These are phyloP conservation scores for Aspergillus coremiiformis DNA, from an alignment of 495 filamentous ascomycete species.

Conservation along the genomic window DNA sequence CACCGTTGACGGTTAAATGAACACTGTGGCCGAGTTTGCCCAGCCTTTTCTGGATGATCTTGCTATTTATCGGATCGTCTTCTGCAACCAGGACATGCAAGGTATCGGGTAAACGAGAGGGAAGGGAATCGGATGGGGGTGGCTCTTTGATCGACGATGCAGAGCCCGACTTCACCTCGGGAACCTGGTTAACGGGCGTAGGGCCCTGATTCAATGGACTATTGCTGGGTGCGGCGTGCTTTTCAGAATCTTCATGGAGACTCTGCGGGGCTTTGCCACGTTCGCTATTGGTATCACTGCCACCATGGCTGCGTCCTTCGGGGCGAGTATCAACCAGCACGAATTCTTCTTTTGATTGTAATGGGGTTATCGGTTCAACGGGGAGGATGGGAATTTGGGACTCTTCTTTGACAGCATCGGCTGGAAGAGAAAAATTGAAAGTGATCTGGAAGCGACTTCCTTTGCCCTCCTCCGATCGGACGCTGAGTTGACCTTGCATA, in stretches of 20 bases:
- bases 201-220: not conserved
- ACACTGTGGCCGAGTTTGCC: constrained; percentile 74
- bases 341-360: constrained; percentile 26
- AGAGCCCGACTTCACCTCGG: not conserved
- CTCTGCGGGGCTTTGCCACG: not conserved
- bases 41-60: constrained; percentile 76
- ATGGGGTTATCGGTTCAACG: constrained; percentile 10
- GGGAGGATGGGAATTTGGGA: not conserved
- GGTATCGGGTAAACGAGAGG: constrained; percentile 14
- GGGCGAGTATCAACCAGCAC: constrained; percentile 21
- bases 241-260: not conserved
- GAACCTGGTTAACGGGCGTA: not conserved
- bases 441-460: constrained; percentile 67
- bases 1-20: constrained; percentile 69
- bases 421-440: constrained; percentile 31
- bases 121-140: constrained; percentile 4
- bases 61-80: constrained; percentile 89
- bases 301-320: not conserved
- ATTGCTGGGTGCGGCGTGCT: not conserved
- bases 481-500: constrained; percentile 80
- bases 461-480: constrained; percentile 81
- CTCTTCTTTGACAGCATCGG: constrained; percentile 7
- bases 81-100: constrained; percentile 76
- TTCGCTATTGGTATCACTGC: not conserved
- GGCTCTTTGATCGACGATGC: constrained; percentile 15